Evolutionary conservation across 2,329 filamentous ascomycete genomes (phyloP), one percentile per base, ranked within the genome.

Genomic region (Penicillium occitanis): DNA sequence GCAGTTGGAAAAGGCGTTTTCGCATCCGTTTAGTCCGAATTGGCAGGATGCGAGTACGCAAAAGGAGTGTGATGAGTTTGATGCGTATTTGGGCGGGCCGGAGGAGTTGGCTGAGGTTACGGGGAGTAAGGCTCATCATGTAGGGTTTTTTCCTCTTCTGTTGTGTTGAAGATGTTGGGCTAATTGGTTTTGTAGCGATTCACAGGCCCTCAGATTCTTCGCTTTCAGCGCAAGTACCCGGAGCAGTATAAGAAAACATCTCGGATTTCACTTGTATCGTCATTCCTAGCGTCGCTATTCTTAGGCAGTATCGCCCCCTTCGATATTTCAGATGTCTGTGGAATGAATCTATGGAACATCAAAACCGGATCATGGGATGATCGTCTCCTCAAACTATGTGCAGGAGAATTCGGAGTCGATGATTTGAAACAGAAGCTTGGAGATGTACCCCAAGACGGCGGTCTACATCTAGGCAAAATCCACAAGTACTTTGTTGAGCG

Each of bases 31-130:
- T 80, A 93, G 92, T 70, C 95, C 95, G 7, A 99, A 98, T 78
- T 99, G 95, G 95, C 95, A 98, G 80, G 95, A 99, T 77, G 90
- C 93, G 68, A 97, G 93, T 80, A 98, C 95, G 1, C 93, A 97
- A 81, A 84, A 84, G 70, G 91, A 99, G 80, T 97, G 93, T 75
- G 93, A 97, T 76, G 84, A 87, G 69, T 98, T 98, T 74, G 93
- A 98, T 77, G 85, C 82, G 5, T 82, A 83, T 63, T 80, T 97
- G 7, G 91, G 91, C 0, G 83, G 83, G 6, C 82, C 86, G 2
- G 85, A 90, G 72, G 84, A 85, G 68, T 80, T 99, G 71, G 95
- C 95, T 0, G 79, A 90, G 62, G 87, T 87, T 22, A 97, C 95
- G 10, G 95, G 95, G 35, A 97, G 94, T 76, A 90, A 93, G 70